Percentiles rank a stretch among this genome's conserved stretches.
Evolutionary conservation across 768 basidiomycete genomes (phyloP).

Genomic region (Suillus ampliporus): DNA sequence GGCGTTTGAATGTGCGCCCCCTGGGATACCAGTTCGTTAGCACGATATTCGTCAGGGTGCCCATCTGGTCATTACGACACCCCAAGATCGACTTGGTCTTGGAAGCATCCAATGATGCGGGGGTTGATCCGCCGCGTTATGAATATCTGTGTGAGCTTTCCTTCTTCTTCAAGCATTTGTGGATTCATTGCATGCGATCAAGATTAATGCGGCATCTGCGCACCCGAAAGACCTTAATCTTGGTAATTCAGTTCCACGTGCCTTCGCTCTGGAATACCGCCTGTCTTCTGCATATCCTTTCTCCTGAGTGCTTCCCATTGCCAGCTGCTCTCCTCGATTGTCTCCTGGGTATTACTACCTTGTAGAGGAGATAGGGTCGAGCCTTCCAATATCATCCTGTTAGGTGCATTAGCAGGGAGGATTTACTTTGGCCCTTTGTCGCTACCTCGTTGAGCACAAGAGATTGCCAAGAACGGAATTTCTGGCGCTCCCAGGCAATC

Average conservation of each 20-base stretch:
- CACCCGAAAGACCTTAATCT: conserved; percentile 57
- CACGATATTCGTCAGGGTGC: conserved; percentile 50
- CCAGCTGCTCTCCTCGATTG: conserved; percentile 79
- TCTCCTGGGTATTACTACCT: conserved; percentile 78
- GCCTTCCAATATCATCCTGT: conserved; percentile 64
- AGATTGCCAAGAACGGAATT: conserved; percentile 38
- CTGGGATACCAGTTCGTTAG: conserved; percentile 47
- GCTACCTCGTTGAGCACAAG: conserved; percentile 62
- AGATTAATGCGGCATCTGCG: conserved; percentile 43
- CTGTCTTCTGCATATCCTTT: conserved; percentile 54
- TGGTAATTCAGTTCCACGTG: conserved; percentile 48
- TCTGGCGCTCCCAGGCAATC: conserved; percentile 45
- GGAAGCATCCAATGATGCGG: conserved; percentile 45
- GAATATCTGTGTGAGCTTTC: conserved; percentile 25
- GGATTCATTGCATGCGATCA: neutral
- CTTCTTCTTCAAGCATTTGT: neutral
- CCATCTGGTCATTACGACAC: conserved; percentile 54
- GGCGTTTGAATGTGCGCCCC: conserved; percentile 34
- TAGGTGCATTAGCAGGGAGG: conserved; percentile 84
- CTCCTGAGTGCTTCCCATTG: conserved; percentile 60
- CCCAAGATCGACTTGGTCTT: conserved; percentile 52
- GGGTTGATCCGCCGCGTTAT: conserved; percentile 41
- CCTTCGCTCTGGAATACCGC: conserved; percentile 75
- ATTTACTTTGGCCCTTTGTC: conserved; percentile 67
- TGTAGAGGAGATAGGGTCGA: conserved; percentile 55